Conservation (phyloP, 306 rosid species). For the Sechiopsis laciniata region DNA sequence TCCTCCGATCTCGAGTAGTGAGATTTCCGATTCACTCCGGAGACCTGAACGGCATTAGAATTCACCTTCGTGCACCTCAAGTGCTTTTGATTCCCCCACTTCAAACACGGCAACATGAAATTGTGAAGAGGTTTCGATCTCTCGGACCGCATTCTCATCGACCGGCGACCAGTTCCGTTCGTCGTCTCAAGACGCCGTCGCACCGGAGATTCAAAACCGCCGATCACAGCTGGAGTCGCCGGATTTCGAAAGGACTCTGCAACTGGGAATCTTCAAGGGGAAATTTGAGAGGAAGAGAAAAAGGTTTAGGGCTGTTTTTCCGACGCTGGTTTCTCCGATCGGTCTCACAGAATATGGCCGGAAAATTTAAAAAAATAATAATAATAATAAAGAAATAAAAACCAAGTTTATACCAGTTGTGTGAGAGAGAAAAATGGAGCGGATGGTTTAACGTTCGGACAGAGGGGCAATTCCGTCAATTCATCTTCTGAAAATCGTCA, state of each 20-base stretch:
- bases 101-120: slow-evolving; percentile 72
- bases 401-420: slow-evolving; percentile 35
- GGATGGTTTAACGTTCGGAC: slow-evolving; percentile 61
- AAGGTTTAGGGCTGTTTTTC: not conserved
- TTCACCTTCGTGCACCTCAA: slow-evolving; percentile 63
- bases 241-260: not conserved
- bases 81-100: slow-evolving; percentile 82
- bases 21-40: slow-evolving; percentile 47
- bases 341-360: slow-evolving; percentile 36
- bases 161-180: slow-evolving; percentile 14
- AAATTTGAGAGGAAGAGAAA: not conserved
- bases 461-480: not conserved
- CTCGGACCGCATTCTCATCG: slow-evolving; percentile 49
- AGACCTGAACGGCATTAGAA: slow-evolving; percentile 17
- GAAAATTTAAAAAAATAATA: not conserved
- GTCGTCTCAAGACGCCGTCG: slow-evolving; percentile 26
- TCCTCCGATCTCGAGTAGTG: slow-evolving; percentile 29
- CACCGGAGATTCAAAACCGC: not conserved
- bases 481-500: not conserved
- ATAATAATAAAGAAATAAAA: not conserved
- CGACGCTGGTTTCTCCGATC: slow-evolving; percentile 15
- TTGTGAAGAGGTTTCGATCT: slow-evolving; percentile 84
- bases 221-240: not conserved
- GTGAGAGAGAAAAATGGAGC: slow-evolving; percentile 14
- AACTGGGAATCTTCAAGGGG: not conserved